Evolutionary conservation across 2,329 filamentous ascomycete species (phyloP), one percentile per base, ranked within the genome.

Genomic region (Microthyrium microscopicum): DNA sequence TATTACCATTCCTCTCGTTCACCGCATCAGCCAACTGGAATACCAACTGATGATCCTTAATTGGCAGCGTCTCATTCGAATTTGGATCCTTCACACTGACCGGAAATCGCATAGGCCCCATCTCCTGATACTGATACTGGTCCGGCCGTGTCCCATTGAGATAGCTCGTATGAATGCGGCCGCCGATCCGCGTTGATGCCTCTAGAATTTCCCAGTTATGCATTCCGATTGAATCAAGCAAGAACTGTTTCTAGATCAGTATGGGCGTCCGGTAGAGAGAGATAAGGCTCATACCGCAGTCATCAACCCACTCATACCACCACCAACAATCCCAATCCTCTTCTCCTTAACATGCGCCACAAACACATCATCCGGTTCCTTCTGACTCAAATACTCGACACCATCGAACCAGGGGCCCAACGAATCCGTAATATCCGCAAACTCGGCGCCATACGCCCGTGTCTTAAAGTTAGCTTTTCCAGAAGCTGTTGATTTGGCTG

Each of bases 341-440:
- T 72, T 73, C 40, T 50, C 56, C 54, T 76, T 77, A 20, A 64
- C 63, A 5, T 58, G 50, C 3, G 57, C 49, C 4, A 66, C 67
- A 40, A 70, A 67, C 0, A 68, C 57, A 5, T 59, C 51, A 29
- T 59, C 57, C 12, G 68, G 60, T 40, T 70, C 55, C 43, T 68
- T 71, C 18, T 61, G 55, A 39, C 68, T 50, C 26, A 77, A 58
- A 36, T 70, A 62, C 32, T 59, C 62, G 13, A 77, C 72, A 11
- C 71, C 72, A 44, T 77, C 68, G 39, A 77, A 77, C 73, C 72
- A 77, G 1, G 71, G 67, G 0, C 72, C 70, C 45, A 56, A 68
- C 3, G 57, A 55, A 32, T 68, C 62, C 34, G 61, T 61, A 55
- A 75, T 64, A 13, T 59, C 52, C 2, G 58, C 52, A 11, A 51